A percentile compares a stretch with the other conserved stretches of the same genome.
Conservation (phyloP, 202 grass and related monocot species). For the Eragrostis tef region DNA sequence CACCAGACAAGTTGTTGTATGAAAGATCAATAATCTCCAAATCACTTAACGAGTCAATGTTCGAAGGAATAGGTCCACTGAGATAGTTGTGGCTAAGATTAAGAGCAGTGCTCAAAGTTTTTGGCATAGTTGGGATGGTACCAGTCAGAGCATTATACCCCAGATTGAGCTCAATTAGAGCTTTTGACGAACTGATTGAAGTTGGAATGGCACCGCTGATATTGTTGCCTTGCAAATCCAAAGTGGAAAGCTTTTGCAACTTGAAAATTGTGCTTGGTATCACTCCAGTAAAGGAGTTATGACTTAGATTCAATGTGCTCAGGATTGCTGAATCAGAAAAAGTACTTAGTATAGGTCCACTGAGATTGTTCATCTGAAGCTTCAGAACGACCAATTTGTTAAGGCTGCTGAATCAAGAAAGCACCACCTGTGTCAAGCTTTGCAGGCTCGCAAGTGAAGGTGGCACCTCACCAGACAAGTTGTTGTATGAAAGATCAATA, state of each 20-base stretch:
- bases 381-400: constrained; percentile 53
- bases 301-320: constrained; percentile 65
- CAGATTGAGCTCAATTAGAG: constrained; percentile 60
- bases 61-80: constrained; percentile 55
- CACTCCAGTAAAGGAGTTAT: constrained; percentile 61
- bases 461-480: constrained; percentile 57
- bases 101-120: constrained; percentile 32
- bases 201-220: constrained; percentile 57
- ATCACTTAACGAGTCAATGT: neutral
- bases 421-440: constrained; percentile 56
- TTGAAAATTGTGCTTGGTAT: constrained; percentile 34
- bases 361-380: constrained; percentile 58
- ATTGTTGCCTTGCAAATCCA: constrained; percentile 56
- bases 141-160: constrained; percentile 62
- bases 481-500: constrained; percentile 92
- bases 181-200: neutral
- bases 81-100: constrained; percentile 76
- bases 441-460: neutral
- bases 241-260: constrained; percentile 35
- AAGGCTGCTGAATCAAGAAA: constrained; percentile 65
- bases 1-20: constrained; percentile 64
- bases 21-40: constrained; percentile 94
- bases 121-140: constrained; percentile 58
- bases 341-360: constrained; percentile 29
- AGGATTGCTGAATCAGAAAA: constrained; percentile 48